A percentile compares a stretch with the other conserved stretches of the same genome.
Evolutionary conservation across 495 filamentous ascomycete species (phyloP).

Genomic region (Annulohypoxylon maeteangense): DNA sequence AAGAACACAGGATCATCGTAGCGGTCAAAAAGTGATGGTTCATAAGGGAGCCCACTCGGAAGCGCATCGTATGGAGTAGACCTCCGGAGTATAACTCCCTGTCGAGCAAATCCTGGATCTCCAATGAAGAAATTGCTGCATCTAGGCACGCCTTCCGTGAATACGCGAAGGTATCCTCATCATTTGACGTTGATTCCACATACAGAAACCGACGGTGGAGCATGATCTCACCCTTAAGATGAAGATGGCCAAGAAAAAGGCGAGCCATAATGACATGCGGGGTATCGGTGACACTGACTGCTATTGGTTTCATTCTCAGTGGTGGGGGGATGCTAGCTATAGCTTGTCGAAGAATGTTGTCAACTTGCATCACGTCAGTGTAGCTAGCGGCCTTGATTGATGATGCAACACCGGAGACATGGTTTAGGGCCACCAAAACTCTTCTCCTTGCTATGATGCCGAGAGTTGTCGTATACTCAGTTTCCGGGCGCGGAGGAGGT

Average conservation of each 20-base stretch:
- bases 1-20: conserved; percentile 49
- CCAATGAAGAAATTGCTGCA: conserved; percentile 30
- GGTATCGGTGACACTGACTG: conserved; percentile 50
- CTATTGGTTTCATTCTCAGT: conserved; percentile 47
- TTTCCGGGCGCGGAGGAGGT: conserved; percentile 52
- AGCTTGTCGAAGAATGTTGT: conserved; percentile 50
- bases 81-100: conserved; percentile 46
- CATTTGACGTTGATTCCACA: conserved; percentile 34
- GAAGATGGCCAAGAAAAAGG: conserved; percentile 49
- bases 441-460: conserved; percentile 31
- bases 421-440: conserved; percentile 57
- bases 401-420: conserved; percentile 51
- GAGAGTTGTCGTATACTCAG: conserved; percentile 45
- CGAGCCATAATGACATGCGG: conserved; percentile 52
- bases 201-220: conserved; percentile 54
- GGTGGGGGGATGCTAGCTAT: conserved; percentile 47
- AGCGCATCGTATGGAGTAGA: conserved; percentile 42
- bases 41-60: conserved; percentile 42
- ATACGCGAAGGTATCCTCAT: conserved; percentile 36
- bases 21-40: conserved; percentile 46
- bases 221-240: conserved; percentile 52
- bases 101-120: conserved; percentile 41
- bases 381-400: conserved; percentile 45
- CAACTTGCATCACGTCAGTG: conserved; percentile 52
- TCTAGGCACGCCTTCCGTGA: conserved; percentile 42